Base-by-base conservation (phyloP, 176 grass and related monocot genomes). In the Melocanna baccifera region DNA sequence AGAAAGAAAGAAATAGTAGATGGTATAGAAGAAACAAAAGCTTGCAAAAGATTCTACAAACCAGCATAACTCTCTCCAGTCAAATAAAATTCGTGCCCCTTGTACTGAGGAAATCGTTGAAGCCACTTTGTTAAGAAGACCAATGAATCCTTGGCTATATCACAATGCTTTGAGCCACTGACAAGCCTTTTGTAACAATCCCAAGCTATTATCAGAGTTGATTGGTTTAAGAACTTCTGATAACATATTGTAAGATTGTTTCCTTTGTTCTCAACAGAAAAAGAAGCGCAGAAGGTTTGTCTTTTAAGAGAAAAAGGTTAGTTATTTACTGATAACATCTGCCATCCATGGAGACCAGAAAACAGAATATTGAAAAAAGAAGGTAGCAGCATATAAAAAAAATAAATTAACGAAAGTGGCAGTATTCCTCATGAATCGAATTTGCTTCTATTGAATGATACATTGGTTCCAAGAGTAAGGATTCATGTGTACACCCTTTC, bases 381-480 rank as follows among this genome's bases (percentile, higher is more conserved):
- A 65, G 5, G 19, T 37, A 30, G 30, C 46, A 56, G 5, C 32
- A 82, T 42, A 63, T 82, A 1, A 4, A 89, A 67, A 57, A 48
- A 64, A 50, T 18, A 22, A 79, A 89, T 34, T 58, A 51, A 9
- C 20, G 22, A 37, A 75, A 43, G 30, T 40, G 2, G 20, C n/a
- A 42, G 13, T 67, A 30, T 11, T 77, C 15, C 52, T 78, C 48
- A 12, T 28, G 16, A 68, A 37, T 30, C 4, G 64, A 70, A 58
- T 36, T 73, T 66, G 30, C 11, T 59, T 77, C 22, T 42, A 62
- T 46, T 83, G 46, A 30, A 46, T 26, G 23, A 6, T 85, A 98
- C 96, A 93, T 99, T 94, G 86, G 78, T 99, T 99, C 96, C 96
- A 99, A 73, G 96, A 94, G 81, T 94, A 91, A 58, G 93, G 89